Base-by-base conservation (phyloP, 768 basidiomycete species). In the Chalciporus chontae region DNA sequence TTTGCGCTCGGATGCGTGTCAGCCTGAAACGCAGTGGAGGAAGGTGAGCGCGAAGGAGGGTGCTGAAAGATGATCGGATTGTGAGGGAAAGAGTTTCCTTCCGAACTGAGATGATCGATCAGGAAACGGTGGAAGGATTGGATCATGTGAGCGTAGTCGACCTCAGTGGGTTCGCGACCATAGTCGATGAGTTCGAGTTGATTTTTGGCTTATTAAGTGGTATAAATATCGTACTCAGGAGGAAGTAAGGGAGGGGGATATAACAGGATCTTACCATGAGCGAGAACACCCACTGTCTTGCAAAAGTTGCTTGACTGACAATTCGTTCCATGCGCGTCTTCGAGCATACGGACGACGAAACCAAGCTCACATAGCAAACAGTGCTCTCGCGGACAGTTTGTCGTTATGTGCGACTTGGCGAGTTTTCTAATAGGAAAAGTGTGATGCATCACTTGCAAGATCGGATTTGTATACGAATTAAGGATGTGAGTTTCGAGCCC, bases 271-370 rank as follows among this genome's bases (percentile, higher is more conserved):
- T 46, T 58, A 94, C 94, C 83, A 69, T 94, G 91, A 6, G 91
- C 88, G 27, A 94, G 78, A 3, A 90, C 84, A 15, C 90, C 86
- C 40, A 97, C 89, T 3, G 93, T 88, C 68, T 92, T 87, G 66
- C 94, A 98, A 60, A 97, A 99, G 67, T 99, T 99, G 67, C 87
- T 94, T 5, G 94, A 84, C 66, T 98, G 95, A 61, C 95, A 97
- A 58, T 99, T 98, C 17, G 79, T 90, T 0, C 96, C 96, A 34
- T 76, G 77, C 0, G 96, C 95, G 61, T 98, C 94, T 67, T 95
- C 92, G 31, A 99, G 76, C 95, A 98, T 99, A 26, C 92, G 80
- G 50, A 85, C 86, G 21, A 95, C 80, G 62, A 98, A 98, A 2
- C 95, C 96, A 23, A 95, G 75, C 67, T 99, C 95, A 67, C 96